Evolutionary conservation across 192 early-diverging fungal genomes (phyloP), one percentile per base, ranked within the genome.

Genomic region (Gaertneriomyces semiglobifer): DNA sequence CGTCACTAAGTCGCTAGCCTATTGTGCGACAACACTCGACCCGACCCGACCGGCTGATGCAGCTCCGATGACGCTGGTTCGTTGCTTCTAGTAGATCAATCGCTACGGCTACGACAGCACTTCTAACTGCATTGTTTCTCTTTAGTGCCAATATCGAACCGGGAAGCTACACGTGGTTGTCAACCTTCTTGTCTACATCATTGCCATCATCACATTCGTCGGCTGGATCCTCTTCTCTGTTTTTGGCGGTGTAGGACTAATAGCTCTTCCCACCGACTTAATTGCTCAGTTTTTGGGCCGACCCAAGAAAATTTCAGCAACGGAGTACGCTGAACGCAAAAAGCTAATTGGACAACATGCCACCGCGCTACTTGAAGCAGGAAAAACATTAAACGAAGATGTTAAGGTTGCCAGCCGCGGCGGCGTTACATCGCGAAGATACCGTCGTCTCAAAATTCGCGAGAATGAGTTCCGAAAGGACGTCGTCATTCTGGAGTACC

Each of bases 381-480:
- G 76, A 2, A 74, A 76, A 63, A 69, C 64, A 9, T 65, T 86
- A 16, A 67, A 71, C 40, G 71, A 81, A 52, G 79, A 85, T 40
- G 50, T 85, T 12, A 77, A 80, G 53, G 54, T 41, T 20, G 74
- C 75, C 25, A 63, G 68, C n/a, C 72, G 77, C 9, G 33, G 58
- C 3, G 72, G 68, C 12, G 44, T 66, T 14, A 71, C 71, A 47
- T 74, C 74, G 20, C 44, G 77, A 3, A 50, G 75, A 39, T 80
- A 65, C 41, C 53, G 83, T 42, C 65, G 60, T 7, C 44, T 86
- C 43, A 78, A 79, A 59, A 70, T 51, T 10, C 50, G 75, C 43
- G 83, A 86, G 62, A 79, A 72, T n/a, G 72, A 79, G 60, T 86
- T 86, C 57, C 44, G 81, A 46, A 85, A 81, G 74, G 81, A 86